Conservation (phyloP, 768 basidiomycete species). For the Boletus speciosus region DNA sequence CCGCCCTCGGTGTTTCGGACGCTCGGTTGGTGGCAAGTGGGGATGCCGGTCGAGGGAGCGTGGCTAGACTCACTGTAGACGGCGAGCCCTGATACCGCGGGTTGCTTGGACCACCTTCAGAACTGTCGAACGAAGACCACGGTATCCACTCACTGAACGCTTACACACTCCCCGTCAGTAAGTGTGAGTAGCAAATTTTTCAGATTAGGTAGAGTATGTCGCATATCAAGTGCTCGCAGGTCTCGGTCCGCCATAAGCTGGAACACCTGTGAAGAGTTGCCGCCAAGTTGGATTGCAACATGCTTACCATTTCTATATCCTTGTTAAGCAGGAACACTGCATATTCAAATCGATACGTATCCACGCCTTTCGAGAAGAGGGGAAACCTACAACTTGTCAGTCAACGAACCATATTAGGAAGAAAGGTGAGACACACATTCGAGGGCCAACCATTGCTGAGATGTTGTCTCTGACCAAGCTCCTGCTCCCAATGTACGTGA, state of each 20-base stretch:
- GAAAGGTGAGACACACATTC: constrained; percentile 63
- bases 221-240: constrained; percentile 84
- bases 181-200: constrained; percentile 89
- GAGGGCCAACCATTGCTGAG: constrained; percentile 90
- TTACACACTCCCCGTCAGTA: constrained; percentile 61
- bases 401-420: neutral
- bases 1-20: constrained; percentile 29
- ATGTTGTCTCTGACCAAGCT: constrained; percentile 91
- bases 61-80: constrained; percentile 20
- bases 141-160: constrained; percentile 40
- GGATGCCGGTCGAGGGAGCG: constrained; percentile 21
- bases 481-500: constrained; percentile 86
- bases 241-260: constrained; percentile 92
- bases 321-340: constrained; percentile 96
- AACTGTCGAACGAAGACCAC: constrained; percentile 1
- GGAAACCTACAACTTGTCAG: constrained; percentile 69
- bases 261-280: constrained; percentile 8
- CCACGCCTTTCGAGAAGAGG: constrained; percentile 89
- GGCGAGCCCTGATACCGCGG: constrained; percentile 20
- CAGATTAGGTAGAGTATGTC: constrained; percentile 95
- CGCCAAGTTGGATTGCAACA: neutral
- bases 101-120: constrained; percentile 18
- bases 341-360: constrained; percentile 96
- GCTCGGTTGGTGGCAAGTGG: constrained; percentile 9
- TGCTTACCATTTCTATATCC: constrained; percentile 84